Base-by-base conservation (phyloP, 1,284 basidiomycete genomes). In the Anthracocystis walkeri region DNA sequence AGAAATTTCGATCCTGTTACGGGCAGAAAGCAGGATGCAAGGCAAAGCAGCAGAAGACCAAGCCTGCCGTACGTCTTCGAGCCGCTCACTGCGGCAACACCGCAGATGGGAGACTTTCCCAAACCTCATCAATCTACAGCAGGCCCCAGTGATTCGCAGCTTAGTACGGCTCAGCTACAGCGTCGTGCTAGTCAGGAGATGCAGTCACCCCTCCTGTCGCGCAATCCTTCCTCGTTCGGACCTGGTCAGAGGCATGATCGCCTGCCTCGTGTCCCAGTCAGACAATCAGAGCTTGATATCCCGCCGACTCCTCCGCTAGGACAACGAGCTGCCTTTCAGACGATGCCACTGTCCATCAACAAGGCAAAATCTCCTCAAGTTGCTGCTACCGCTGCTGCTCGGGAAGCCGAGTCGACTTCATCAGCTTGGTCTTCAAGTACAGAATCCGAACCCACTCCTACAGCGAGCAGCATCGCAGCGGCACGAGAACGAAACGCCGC, bases 381-480 rank as follows among this genome's bases (percentile, higher is more conserved):
- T 16, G 29, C 53, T 25, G 41, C 53, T 11, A 35, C 57, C 7
- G 18, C 38, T n/a, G 53, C 50, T 6, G 41, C 58, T 6, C 21
- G 40, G 2, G 40, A 56, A 11, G 38, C 35, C 4, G 55, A 53
- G 8, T 62, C 62, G 10, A 50, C 41, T 14, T 55, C 59, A 5
- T 72, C 67, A 6, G 52, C 55, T 2, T 77, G 77, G 77, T 75
- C 72, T 1, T 70, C 71, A 0, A 59, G 51, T n/a, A 65, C 52
- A 21, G 77, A 72, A 14, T 78, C 75, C 1, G 65, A 70, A 18
- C 75, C 67, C 3, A 79, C 77, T 5, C 77, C 77, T 3, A 79
- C 75, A 2, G 75, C 72, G 2, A 78, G 75, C 53, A 79, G 77
- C 44, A 59, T 79, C 5, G 75, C 77, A 3, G 77, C 77, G 0